Base-by-base conservation (phyloP, 345 rosid genomes). In the Moricandia arvensis region DNA sequence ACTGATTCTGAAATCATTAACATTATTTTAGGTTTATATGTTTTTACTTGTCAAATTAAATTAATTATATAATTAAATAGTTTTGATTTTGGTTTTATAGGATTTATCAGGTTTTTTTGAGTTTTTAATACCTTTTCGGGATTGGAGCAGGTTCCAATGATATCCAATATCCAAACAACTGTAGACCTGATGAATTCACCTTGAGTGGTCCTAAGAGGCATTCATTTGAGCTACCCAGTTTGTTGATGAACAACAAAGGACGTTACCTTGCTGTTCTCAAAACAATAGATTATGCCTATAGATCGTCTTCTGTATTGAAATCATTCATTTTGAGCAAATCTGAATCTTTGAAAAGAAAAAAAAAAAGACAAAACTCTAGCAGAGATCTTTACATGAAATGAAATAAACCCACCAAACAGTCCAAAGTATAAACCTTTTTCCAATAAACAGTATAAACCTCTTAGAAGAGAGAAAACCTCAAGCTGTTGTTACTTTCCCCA, bases 381-480 rank as follows among this genome's bases (percentile, higher is more conserved):
- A 58, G 66, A 38, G 49, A 77, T 77, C 67, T 64, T 69, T 53
- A 76, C 80, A 69, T 55, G 47, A 70, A 70, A 64, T 41, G 9
- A 63, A 76, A 45, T 45, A 33, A 45, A 43, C n/a, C 49, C 53
- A 45, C 53, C 53, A 45, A 45, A 45, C 53, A 49, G 41, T 62
- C 75, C 64, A 6, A 15, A 69, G 63, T 65, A 63, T 70, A 77
- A 71, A 33, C 34, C 43, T 30, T 64, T 64, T 37, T 62, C 71
- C 64, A 69, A 63, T 63, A 69, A 41, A 71, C 10, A 43, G 76
- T 65, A 64, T 70, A 77, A 71, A 24, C 34, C 43, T 55, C 62
- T 82, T 73, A 86, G 83, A 85, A 87, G 80, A 91, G 69, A 37
- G 93, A 86, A 89, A 90, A 91, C 76, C 84, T 83, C 63, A 87